Base-by-base conservation (phyloP, 768 basidiomycete species). In the Hygrocybe punicea region DNA sequence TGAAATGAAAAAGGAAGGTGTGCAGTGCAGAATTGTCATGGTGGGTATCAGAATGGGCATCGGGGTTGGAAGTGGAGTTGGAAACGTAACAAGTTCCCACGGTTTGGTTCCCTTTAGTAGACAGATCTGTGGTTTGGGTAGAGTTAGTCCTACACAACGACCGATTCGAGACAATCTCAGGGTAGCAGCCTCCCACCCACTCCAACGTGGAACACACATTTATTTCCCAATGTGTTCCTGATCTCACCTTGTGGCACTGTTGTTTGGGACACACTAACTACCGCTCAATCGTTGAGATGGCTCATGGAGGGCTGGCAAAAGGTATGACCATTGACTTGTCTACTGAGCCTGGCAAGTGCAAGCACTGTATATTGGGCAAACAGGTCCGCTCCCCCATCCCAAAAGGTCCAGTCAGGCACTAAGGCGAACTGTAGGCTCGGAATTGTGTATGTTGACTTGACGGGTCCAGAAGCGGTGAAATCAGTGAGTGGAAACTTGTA, bases 401-500 rank as follows among this genome's bases (percentile, higher is more conserved):
- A 4, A 62, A n/a, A 62, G 24, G 37, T 46, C 25, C 36, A 60
- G 8, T 21, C 16, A 24, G 45, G 54, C 4, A 21, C 10, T 29
- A 54, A 47, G 44, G 47, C 61, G 14, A 53, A 23, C 16, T 33
- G 53, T 4, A 47, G 21, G n/a, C 39, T 62, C 9, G 59, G 50
- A 14, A 40, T 53, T 37, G 62, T 61, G 5, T 63, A 45, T 17
- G 45, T 37, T 5, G 60, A 63, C 53, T 40, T 63, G 55, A 59
- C 54, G 3, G 62, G 62, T 2, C 62, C 60, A 3, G 34, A 59
- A n/a, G 62, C 47, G 2, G 57, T 63, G 4, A 24, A 40, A 23
- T 63, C 59, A 1, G 53, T 42, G 1, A 8, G 9, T 11, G 53
- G 70, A 10, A 67, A 72, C 40, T 1, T 44, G 4, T 74, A 72